These are phyloP conservation scores for Lotmaria passim DNA, from an alignment of 208 protist species.

Conservation along the genomic window DNA sequence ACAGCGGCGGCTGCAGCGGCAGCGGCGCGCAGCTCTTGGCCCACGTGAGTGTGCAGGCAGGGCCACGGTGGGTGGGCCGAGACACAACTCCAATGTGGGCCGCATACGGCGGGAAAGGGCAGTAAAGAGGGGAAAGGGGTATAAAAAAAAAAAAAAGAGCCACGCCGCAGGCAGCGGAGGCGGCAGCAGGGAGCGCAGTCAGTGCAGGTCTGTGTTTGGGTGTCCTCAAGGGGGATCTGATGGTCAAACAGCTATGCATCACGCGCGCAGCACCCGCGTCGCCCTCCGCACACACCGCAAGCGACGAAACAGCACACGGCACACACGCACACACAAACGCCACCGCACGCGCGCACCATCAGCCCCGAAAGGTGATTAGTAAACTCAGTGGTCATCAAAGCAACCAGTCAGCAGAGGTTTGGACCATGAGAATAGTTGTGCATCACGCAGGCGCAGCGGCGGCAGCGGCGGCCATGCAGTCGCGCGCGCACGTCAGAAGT, in stretches of 20 bases:
- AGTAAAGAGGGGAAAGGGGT: no score
- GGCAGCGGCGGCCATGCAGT: not conserved
- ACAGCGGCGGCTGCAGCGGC: not conserved
- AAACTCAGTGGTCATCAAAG: slow-evolving; percentile 16
- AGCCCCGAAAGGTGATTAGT: slow-evolving; percentile 16
- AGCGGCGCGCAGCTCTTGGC: slow-evolving; percentile 11
- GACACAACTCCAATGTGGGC: slow-evolving; percentile 14
- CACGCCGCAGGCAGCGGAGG: not conserved
- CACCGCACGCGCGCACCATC: not conserved
- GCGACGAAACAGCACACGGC: no score
- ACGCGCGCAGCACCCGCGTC: slow-evolving; percentile 1
- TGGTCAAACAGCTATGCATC: slow-evolving; percentile 16
- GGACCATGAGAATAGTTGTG: slow-evolving; percentile 16
- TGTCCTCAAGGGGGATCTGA: slow-evolving; percentile 23
- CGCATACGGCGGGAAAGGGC: not conserved
- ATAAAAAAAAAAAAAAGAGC: no score
- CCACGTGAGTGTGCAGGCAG: slow-evolving; percentile 19
- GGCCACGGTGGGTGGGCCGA: slow-evolving; percentile 11
- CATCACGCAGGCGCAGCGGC: slow-evolving; percentile 12
- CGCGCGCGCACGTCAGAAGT: slow-evolving; percentile 31
- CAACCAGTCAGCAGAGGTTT: slow-evolving; percentile 3
- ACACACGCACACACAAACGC: slow-evolving; percentile 4
- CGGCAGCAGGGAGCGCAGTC: not conserved
- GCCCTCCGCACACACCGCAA: no score
- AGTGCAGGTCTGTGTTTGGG: slow-evolving; percentile 25